Percentiles rank a stretch among this genome's conserved stretches.
phyloP scores from a whole-genome alignment of 176 grass and related monocot genomes.

The Alopecurus myosuroides region DNA sequence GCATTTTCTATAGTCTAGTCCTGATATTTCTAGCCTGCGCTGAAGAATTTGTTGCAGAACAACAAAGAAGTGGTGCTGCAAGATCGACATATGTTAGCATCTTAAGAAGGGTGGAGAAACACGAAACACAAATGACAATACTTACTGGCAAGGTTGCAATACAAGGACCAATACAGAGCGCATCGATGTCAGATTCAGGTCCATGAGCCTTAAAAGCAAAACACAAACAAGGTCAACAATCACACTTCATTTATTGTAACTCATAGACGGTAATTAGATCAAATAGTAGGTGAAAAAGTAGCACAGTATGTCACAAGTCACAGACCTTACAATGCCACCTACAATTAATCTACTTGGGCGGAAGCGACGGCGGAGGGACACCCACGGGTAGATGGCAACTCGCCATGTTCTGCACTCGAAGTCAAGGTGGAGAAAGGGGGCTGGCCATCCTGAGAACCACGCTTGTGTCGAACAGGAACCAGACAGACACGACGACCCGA shows the following conservation, averaged over 20 bases:
- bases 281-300: conserved; percentile 10
- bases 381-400: no score
- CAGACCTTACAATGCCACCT: neutral
- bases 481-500: no score
- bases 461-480: no score
- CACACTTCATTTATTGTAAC: neutral
- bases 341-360: neutral
- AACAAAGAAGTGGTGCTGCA: conserved; percentile 64
- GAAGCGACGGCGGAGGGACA: no score
- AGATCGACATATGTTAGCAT: neutral
- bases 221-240: neutral
- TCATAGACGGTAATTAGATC: neutral
- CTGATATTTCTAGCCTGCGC: conserved; percentile 45
- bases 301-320: neutral
- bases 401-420: no score
- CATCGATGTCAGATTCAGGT: conserved; percentile 72
- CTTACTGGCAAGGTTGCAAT: conserved; percentile 44
- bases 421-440: no score
- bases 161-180: conserved; percentile 56
- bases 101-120: neutral
- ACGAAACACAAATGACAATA: neutral
- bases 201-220: conserved; percentile 56
- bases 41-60: conserved; percentile 54
- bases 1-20: conserved; percentile 48
- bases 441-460: no score